Conservation (phyloP, 2,329 filamentous ascomycete genomes). For the Colletotrichum filicis region DNA sequence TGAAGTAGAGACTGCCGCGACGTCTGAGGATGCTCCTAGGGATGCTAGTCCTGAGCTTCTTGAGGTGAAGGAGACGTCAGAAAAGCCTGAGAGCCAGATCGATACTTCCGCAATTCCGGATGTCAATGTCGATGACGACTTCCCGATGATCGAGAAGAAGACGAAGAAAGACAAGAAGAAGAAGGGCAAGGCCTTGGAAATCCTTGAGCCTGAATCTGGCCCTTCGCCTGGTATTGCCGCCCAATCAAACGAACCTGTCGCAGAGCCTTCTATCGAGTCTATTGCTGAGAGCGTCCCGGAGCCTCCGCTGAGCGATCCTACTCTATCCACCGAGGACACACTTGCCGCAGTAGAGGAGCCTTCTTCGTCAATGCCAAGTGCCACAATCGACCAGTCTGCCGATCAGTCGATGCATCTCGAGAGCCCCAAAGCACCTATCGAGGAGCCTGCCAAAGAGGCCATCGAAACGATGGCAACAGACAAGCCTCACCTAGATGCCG, state of each 20-base stretch:
- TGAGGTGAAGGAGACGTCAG: constrained; percentile 12
- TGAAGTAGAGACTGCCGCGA: not conserved
- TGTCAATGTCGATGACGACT: constrained; percentile 36
- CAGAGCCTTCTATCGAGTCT: not conserved
- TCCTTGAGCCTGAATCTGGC: not conserved
- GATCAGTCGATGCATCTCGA: not conserved
- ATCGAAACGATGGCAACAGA: not conserved
- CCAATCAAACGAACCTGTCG: not conserved
- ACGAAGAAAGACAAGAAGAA: constrained; percentile 38
- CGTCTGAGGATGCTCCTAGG: not conserved
- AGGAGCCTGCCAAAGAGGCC: not conserved
- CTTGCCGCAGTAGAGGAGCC: not conserved
- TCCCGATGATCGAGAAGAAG: constrained; percentile 22
- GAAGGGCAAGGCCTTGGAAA: constrained; percentile 37
- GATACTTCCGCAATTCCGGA: not conserved
- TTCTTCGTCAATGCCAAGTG: not conserved
- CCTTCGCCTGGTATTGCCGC: not conserved
- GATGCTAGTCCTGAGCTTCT: not conserved
- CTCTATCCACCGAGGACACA: not conserved
- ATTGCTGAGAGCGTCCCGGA: not conserved
- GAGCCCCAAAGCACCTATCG: not conserved
- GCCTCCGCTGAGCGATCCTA: not conserved
- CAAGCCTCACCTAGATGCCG: not conserved
- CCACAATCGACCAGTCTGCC: not conserved
- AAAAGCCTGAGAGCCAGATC: constrained; percentile 2